Evolutionary conservation across 257 asterid species (phyloP).

Genomic region (Salvia hispanica): DNA sequence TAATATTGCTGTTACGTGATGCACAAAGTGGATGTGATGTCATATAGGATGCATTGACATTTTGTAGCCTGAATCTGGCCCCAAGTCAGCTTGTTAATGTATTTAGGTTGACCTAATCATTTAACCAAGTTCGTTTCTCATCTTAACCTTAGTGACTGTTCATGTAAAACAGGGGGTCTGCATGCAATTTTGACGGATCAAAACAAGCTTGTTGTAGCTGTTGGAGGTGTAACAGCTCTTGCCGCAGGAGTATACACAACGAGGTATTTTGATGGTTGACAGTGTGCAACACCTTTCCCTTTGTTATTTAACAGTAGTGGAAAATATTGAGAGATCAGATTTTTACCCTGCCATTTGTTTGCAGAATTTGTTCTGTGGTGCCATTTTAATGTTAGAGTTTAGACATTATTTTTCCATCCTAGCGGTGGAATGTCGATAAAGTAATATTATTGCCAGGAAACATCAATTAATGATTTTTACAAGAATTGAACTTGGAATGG

Average conservation of each 20-base stretch:
- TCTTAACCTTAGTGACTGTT: slow-evolving; percentile 23
- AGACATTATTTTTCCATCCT: neutral
- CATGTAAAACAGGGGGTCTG: slow-evolving; percentile 70
- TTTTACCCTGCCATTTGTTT: neutral
- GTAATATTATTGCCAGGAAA: too few relatives aligned
- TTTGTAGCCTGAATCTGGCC: neutral
- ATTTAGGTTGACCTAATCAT: slow-evolving; percentile 7
- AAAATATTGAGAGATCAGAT: slow-evolving; percentile 1
- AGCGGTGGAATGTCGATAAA: neutral
- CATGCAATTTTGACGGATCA: slow-evolving; percentile 89
- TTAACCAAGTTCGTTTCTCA: neutral
- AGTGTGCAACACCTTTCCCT: slow-evolving; percentile 19
- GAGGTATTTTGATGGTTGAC: slow-evolving; percentile 52
- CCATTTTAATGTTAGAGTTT: neutral
- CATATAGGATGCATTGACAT: neutral
- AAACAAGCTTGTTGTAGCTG: slow-evolving; percentile 90
- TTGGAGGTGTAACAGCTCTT: slow-evolving; percentile 96
- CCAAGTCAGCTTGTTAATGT: neutral
- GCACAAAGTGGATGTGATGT: neutral
- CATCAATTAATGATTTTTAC: too few relatives aligned
- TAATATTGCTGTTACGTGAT: neutral
- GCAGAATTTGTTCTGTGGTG: neutral
- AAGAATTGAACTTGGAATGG: too few relatives aligned
- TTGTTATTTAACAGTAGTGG: slow-evolving; percentile 6
- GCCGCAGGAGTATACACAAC: slow-evolving; percentile 98